These are phyloP conservation scores for Emmonsia crescens DNA, from an alignment of 2,329 filamentous ascomycete species.

Conservation along the genomic window DNA sequence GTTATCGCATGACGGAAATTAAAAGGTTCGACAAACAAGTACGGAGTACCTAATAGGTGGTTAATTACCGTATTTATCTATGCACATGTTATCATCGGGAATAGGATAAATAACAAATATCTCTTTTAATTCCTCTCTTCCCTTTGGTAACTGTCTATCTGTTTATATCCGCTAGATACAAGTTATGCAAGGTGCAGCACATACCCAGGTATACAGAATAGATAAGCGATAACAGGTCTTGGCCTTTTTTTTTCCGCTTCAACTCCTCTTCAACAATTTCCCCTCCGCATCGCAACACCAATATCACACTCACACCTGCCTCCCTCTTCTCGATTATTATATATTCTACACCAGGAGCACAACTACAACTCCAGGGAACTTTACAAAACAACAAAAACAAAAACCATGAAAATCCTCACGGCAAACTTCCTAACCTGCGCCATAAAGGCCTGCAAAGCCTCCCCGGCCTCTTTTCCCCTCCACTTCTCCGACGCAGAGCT, in stretches of 20 bases:
- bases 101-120: background rate
- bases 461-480: slow-evolving; percentile 69
- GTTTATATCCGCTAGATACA: too few species aligned
- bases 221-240: background rate
- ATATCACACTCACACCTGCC: background rate
- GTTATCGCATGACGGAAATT: too few species aligned
- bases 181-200: too few species aligned
- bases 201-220: background rate
- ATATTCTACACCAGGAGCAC: background rate
- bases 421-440: slow-evolving; percentile 96
- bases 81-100: background rate
- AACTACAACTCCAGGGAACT: background rate
- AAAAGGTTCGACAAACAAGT: too few species aligned
- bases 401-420: slow-evolving; percentile 83
- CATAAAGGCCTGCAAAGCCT: slow-evolving; percentile 84
- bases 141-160: background rate
- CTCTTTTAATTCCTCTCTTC: background rate
- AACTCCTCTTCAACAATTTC: background rate
- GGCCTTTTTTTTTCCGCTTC: background rate
- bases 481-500: slow-evolving; percentile 89
- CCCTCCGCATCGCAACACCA: background rate
- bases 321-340: too few species aligned
- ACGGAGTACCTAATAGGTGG: too few species aligned
- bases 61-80: background rate
- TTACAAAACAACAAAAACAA: background rate